A percentile compares a stretch with the other conserved stretches of the same genome.
Evolutionary conservation across 2,329 filamentous ascomycete species (phyloP).

Genomic region (Colletotrichum sp.): DNA sequence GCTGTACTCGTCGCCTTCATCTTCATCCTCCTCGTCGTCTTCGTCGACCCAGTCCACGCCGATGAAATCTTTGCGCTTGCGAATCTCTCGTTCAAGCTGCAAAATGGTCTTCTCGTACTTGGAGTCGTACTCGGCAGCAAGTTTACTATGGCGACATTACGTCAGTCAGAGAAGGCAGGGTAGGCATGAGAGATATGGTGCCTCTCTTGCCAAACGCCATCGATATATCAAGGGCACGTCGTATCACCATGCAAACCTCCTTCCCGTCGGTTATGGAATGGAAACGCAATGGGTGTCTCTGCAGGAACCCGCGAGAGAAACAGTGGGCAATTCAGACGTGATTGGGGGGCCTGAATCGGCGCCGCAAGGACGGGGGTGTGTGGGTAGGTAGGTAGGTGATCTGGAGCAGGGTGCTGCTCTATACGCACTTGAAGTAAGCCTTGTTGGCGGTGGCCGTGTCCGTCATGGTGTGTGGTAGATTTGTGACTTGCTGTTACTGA

Average conservation of each 20-base stretch:
- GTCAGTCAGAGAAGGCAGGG: background rate
- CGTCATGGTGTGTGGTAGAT: background rate
- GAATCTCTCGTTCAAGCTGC: slow-evolving; percentile 60
- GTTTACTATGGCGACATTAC: slow-evolving; percentile 42
- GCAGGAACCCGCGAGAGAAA: slow-evolving; percentile 15
- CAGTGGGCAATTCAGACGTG: background rate
- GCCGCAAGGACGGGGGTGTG: background rate
- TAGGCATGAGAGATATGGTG: background rate
- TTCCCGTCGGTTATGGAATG: background rate
- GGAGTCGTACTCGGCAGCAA: slow-evolving; percentile 60
- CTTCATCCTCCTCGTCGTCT: slow-evolving; percentile 33
- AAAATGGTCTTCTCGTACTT: slow-evolving; percentile 59
- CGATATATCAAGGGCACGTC: background rate
- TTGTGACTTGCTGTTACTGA: background rate
- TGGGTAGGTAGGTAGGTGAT: background rate
- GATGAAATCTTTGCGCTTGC: slow-evolving; percentile 62
- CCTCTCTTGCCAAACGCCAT: background rate
- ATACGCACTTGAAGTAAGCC: slow-evolving; percentile 22
- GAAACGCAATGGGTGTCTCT: background rate
- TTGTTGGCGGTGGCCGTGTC: slow-evolving; percentile 20
- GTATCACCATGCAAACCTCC: background rate
- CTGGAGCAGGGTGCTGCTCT: background rate
- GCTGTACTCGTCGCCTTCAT: slow-evolving; percentile 26
- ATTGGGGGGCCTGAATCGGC: background rate
- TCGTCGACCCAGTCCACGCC: slow-evolving; percentile 60